Conservation (phyloP, 116 monocot genomes). For the Thalassia testudinum region DNA sequence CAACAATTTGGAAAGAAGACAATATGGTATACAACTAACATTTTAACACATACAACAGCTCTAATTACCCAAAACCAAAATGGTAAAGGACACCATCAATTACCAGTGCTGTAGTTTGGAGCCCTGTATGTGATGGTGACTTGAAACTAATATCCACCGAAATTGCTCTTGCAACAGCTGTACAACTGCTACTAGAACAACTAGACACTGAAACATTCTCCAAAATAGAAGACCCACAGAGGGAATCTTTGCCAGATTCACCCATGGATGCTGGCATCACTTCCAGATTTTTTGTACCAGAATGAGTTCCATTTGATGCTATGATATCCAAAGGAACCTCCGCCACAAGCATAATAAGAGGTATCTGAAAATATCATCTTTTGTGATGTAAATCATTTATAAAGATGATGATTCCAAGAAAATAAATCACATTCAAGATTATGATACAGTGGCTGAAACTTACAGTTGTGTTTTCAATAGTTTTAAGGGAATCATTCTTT, state of each 20-base stretch:
- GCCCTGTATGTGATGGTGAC: constrained; percentile 89
- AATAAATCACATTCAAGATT: constrained; percentile 3
- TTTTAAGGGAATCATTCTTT: constrained; percentile 94
- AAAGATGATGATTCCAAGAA: neutral
- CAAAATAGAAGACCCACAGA: constrained; percentile 10
- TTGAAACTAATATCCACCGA: constrained; percentile 97
- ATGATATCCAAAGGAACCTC: constrained; percentile 71
- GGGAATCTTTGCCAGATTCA: constrained; percentile 10
- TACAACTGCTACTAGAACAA: constrained; percentile 9
- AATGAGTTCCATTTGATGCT: constrained; percentile 29
- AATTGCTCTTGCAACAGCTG: constrained; percentile 29
- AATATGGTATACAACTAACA: neutral
- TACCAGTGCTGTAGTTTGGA: constrained; percentile 94
- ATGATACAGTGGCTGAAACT: neutral
- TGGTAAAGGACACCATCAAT: too few relatives aligned
- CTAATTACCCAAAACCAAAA: neutral
- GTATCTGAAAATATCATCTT: constrained; percentile 50
- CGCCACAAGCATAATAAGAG: constrained; percentile 89
- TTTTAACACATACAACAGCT: neutral
- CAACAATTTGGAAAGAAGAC: neutral
- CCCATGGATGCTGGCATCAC: neutral
- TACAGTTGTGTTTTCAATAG: constrained; percentile 96
- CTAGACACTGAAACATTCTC: constrained; percentile 13
- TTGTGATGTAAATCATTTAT: constrained; percentile 5
- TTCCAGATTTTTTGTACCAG: constrained; percentile 20